A percentile compares a stretch with the other conserved stretches of the same genome.
Conservation (phyloP, 2,329 filamentous ascomycete species). For the Paramyrothecium roridum region DNA sequence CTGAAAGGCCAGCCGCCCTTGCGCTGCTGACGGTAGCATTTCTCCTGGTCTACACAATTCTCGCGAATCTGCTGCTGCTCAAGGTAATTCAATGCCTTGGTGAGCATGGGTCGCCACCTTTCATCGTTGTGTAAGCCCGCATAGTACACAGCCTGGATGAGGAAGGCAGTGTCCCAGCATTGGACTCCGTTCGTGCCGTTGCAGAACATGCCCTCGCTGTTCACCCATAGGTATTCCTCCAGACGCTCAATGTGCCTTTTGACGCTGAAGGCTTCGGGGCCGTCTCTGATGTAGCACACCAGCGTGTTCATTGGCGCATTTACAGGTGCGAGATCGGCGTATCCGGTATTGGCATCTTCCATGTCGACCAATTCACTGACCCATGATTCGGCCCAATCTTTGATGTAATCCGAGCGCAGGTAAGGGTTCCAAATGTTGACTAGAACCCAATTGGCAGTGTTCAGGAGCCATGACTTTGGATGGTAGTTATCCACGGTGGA, state of each 20-base stretch:
- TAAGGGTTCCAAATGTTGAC: conserved; percentile 79
- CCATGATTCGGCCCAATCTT: conserved; percentile 74
- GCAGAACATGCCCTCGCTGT: conserved; percentile 85
- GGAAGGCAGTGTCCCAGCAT: conserved; percentile 91
- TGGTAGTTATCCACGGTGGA: conserved; percentile 82
- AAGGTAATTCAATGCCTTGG: conserved; percentile 78
- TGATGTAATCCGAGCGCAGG: conserved; percentile 63
- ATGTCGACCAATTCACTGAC: conserved; percentile 79
- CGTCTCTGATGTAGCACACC: conserved; percentile 79
- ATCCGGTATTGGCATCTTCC: conserved; percentile 92
- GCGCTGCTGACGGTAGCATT: conserved; percentile 83
- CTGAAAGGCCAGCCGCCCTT: conserved; percentile 98
- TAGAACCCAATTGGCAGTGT: conserved; percentile 72
- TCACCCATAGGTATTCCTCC: conserved; percentile 88
- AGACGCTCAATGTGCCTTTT: conserved; percentile 76
- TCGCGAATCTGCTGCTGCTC: conserved; percentile 90
- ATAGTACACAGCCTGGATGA: conserved; percentile 78
- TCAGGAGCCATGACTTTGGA: conserved; percentile 83
- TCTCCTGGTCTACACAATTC: conserved; percentile 71
- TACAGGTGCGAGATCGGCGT: conserved; percentile 80
- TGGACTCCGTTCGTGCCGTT: conserved; percentile 99
- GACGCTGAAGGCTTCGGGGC: conserved; percentile 69
- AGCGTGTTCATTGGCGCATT: conserved; percentile 90
- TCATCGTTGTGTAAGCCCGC: conserved; percentile 74
- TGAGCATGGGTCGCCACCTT: conserved; percentile 79